Evolutionary conservation across 2,329 filamentous ascomycete species (phyloP).

Genomic region (Penicillium sp.): DNA sequence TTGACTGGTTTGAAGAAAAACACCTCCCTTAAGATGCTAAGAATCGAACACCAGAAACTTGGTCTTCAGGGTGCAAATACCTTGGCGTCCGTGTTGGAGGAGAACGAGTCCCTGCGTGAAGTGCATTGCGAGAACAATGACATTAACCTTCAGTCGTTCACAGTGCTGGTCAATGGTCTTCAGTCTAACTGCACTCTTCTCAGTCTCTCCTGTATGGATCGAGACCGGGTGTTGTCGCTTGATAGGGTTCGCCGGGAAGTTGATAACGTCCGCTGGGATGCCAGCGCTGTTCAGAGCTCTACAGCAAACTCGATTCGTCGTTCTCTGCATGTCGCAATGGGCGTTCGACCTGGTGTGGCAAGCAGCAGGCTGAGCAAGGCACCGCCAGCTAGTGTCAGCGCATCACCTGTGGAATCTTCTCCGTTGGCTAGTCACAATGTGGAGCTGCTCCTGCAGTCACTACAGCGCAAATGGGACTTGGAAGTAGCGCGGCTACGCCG

Average conservation of each 20-base stretch:
- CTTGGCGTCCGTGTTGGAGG: slow-evolving; percentile 62
- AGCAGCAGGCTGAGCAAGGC: slow-evolving; percentile 34
- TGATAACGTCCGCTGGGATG: slow-evolving; percentile 47
- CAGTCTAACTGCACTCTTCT: slow-evolving; percentile 60
- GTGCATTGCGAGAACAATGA: slow-evolving; percentile 69
- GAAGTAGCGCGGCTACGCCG: slow-evolving; percentile 42
- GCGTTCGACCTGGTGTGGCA: slow-evolving; percentile 27
- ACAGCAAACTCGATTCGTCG: slow-evolving; percentile 41
- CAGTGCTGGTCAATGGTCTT: slow-evolving; percentile 64
- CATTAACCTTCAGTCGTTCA: slow-evolving; percentile 66
- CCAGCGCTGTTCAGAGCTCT: slow-evolving; percentile 27
- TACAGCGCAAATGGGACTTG: slow-evolving; percentile 45
- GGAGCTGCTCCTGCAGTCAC: slow-evolving; percentile 38
- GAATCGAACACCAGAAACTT: slow-evolving; percentile 64
- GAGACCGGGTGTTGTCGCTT: slow-evolving; percentile 58
- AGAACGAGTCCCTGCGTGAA: slow-evolving; percentile 59
- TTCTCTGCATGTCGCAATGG: slow-evolving; percentile 41
- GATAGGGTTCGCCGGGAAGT: slow-evolving; percentile 56
- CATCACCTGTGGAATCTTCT: slow-evolving; percentile 21
- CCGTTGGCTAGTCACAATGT: slow-evolving; percentile 38
- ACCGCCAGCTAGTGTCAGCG: slow-evolving; percentile 17
- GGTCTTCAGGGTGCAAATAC: slow-evolving; percentile 66
- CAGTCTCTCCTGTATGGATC: slow-evolving; percentile 59
- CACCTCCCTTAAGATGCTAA: slow-evolving; percentile 56
- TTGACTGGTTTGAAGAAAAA: slow-evolving; percentile 62